Base-by-base conservation (phyloP, 2,329 filamentous ascomycete genomes). In the Pseudophaeomoniella oleicola region DNA sequence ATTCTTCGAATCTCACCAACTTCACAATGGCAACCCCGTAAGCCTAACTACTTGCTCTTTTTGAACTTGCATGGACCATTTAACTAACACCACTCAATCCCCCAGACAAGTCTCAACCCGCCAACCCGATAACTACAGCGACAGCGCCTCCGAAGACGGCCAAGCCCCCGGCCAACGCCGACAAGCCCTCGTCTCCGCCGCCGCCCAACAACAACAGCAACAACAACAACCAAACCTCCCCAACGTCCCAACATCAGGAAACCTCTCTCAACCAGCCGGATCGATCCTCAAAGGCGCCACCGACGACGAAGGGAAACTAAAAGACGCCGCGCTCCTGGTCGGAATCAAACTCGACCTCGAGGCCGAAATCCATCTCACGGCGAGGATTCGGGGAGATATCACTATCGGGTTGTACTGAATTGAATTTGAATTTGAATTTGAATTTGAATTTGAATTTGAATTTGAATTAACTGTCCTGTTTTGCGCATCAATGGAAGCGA, bases 321-420 rank as follows among this genome's bases (percentile, higher is more conserved):
- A 72, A 55, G 55, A 67, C 30, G 69, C 72, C 3, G 71, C 69
- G 2, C 59, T 76, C 31, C 61, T 75, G 46, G 61, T 77, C 27
- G 72, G 72, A 38, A 75, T 76, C 58, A 75, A 77, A 60, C 60
- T 77, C 22, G 72, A 77, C 49, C 55, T 76, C 14, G 72, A 77
- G 51, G 72, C 72, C 11, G 72, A 76, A 50, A 68, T 76, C 31
- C 71, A 77, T 50, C 54, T 76, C 43, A 76, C 71, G 13, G 72
- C 72, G 34, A 56, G 72, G 36, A 62, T 76, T 41, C 62, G 70
- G 33, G 72, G 72, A 62, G 72, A 77, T 50, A 74, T 76, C 47
- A 64, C 67, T 14, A 64, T 77, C 43, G 71, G 70, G 32, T 53
- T 75, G 46, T 74, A 73, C 52, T 74, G 22, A 27, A n/a, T 6